These are phyloP conservation scores for Gyrodon lividus DNA, from an alignment of 768 basidiomycete genomes.

Conservation along the genomic window DNA sequence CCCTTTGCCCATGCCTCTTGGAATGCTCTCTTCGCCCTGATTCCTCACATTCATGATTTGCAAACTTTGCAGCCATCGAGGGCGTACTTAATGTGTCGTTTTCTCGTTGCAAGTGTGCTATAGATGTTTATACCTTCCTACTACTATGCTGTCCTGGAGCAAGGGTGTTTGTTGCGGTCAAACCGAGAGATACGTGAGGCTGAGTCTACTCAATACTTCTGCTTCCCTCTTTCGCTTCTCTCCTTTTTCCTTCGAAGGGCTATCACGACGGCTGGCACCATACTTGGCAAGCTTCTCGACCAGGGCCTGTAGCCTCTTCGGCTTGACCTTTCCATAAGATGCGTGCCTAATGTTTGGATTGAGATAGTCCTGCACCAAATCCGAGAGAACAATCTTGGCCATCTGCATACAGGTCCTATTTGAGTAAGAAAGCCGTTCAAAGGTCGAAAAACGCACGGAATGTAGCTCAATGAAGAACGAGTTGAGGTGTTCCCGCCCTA, in stretches of 20 bases:
- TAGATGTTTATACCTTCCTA: conserved; percentile 17
- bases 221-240: conserved; percentile 77
- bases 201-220: conserved; percentile 67
- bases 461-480: conserved; percentile 79
- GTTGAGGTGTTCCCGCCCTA: conserved; percentile 68
- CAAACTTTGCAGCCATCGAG: conserved; percentile 4
- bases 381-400: conserved; percentile 66
- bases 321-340: conserved; percentile 63
- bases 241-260: conserved; percentile 57
- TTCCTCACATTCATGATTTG: conserved; percentile 16
- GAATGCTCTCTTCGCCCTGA: conserved; percentile 26
- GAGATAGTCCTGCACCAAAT: conserved; percentile 78
- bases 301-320: conserved; percentile 68
- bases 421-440: neutral
- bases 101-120: conserved; percentile 16
- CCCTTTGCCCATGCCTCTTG: conserved; percentile 29
- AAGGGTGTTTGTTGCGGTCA: conserved; percentile 2
- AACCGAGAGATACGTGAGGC: conserved; percentile 16
- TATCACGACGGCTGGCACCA: conserved; percentile 62
- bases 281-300: conserved; percentile 78
- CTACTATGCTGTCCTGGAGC: conserved; percentile 6
- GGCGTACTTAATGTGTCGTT: neutral
- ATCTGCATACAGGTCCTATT: conserved; percentile 47
- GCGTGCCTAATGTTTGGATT: conserved; percentile 66
- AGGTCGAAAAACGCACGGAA: conserved; percentile 46